phyloP scores from a whole-genome alignment of 2,329 filamentous ascomycete species.

The Hypoxylon sp. region DNA sequence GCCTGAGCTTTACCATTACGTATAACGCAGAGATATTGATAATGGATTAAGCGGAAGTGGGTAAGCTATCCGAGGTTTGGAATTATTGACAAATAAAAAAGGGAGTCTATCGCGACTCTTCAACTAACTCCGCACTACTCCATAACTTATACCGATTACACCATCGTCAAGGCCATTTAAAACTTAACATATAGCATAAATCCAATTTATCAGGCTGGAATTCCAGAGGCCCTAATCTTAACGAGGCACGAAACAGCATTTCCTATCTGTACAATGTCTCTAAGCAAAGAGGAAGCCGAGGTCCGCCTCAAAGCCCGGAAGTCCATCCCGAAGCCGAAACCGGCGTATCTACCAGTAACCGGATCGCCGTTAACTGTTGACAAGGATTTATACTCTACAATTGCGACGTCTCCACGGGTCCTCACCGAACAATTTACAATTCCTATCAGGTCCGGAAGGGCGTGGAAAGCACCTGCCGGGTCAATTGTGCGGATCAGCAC shows the following conservation, averaged over 20 bases:
- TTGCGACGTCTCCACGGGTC: constrained; percentile 65
- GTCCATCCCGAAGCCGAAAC: constrained; percentile 63
- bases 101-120: constrained; percentile 7
- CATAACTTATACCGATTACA: constrained; percentile 10
- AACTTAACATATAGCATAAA: neutral
- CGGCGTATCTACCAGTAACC: constrained; percentile 63
- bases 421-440: constrained; percentile 70
- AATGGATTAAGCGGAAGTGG: constrained; percentile 1
- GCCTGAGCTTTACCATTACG: neutral
- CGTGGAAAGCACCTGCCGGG: constrained; percentile 79
- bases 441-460: constrained; percentile 79
- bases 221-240: neutral
- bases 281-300: constrained; percentile 44
- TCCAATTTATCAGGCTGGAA: neutral
- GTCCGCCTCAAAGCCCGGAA: constrained; percentile 61
- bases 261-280: constrained; percentile 36
- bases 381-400: constrained; percentile 69
- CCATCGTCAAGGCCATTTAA: neutral
- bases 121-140: constrained; percentile 29
- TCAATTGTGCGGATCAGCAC: constrained; percentile 81
- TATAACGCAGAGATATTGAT: constrained; percentile 9
- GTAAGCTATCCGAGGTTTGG: constrained; percentile 5
- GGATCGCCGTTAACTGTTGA: constrained; percentile 63
- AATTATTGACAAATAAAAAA: constrained; percentile 9
- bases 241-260: neutral